phyloP scores from a whole-genome alignment of 495 filamentous ascomycete species.

The Podospora bellae-mahoneyi region DNA sequence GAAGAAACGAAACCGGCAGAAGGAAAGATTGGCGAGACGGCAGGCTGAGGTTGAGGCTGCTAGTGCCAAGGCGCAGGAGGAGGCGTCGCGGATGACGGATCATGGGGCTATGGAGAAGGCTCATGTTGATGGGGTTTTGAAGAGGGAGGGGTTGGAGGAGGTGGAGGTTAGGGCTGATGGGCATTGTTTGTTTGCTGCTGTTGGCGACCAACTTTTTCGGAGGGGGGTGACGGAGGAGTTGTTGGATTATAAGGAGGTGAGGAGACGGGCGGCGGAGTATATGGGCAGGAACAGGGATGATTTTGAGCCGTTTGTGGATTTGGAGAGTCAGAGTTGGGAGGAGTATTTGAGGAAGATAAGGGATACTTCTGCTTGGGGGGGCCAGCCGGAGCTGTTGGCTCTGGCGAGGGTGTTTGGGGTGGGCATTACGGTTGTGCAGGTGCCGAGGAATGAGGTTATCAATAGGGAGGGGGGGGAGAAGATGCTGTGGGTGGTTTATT shows the following conservation, averaged over 20 bases:
- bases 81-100: slow-evolving; percentile 72
- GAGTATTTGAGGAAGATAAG: slow-evolving; percentile 72
- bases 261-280: slow-evolving; percentile 56
- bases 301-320: slow-evolving; percentile 66
- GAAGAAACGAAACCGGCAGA: slow-evolving; percentile 86
- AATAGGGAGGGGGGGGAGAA: slow-evolving; percentile 31
- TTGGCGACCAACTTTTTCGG: slow-evolving; percentile 73
- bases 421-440: slow-evolving; percentile 81
- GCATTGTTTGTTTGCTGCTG: slow-evolving; percentile 91
- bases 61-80: slow-evolving; percentile 61
- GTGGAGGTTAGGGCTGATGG: slow-evolving; percentile 83
- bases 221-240: slow-evolving; percentile 34
- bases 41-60: slow-evolving; percentile 77
- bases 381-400: slow-evolving; percentile 83
- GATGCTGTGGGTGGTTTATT: slow-evolving; percentile 88
- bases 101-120: slow-evolving; percentile 66
- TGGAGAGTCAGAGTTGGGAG: slow-evolving; percentile 57
- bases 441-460: slow-evolving; percentile 75
- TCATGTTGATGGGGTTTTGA: slow-evolving; percentile 64
- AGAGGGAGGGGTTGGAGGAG: slow-evolving; percentile 62
- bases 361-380: slow-evolving; percentile 95
- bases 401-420: slow-evolving; percentile 79
- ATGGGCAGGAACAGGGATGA: slow-evolving; percentile 51
- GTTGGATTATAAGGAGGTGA: slow-evolving; percentile 49
- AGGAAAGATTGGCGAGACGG: slow-evolving; percentile 82